phyloP scores from a whole-genome alignment of 768 basidiomycete genomes.

The Cystobasidium onofrii region DNA sequence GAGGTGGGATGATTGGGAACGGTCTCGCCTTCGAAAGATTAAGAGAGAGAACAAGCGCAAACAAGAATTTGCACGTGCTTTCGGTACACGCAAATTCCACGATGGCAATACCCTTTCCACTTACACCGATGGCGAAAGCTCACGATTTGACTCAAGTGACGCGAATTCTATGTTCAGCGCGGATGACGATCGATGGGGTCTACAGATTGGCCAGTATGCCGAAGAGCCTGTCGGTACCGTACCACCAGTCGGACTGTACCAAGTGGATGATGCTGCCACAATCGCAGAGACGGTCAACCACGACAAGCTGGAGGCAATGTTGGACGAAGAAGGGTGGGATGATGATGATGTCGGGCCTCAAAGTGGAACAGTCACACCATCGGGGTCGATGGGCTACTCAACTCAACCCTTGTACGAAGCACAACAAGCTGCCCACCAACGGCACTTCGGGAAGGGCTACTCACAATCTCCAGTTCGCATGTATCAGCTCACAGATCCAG shows the following conservation, averaged over 20 bases:
- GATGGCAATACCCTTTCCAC: constrained; percentile 46
- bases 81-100: constrained; percentile 43
- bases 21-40: constrained; percentile 81
- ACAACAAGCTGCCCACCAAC: background rate
- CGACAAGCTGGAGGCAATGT: constrained; percentile 80
- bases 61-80: constrained; percentile 65
- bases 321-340: constrained; percentile 86
- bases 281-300: constrained; percentile 55
- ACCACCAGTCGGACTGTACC: constrained; percentile 63
- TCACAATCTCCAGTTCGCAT: constrained; percentile 10
- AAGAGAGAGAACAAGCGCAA: constrained; percentile 74
- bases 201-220: constrained; percentile 91
- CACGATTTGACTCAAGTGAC: constrained; percentile 46
- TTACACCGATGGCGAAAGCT: constrained; percentile 55
- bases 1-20: constrained; percentile 99
- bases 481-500: constrained; percentile 16
- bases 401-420: constrained; percentile 5
- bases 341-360: constrained; percentile 14
- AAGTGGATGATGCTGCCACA: constrained; percentile 40
- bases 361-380: constrained; percentile 16
- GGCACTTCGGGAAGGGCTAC: background rate
- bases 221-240: constrained; percentile 55
- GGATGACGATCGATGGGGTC: constrained; percentile 92
- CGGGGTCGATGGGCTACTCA: constrained; percentile 3
- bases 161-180: constrained; percentile 49